These are phyloP conservation scores for Cytospora paraplurivora DNA, from an alignment of 2,329 filamentous ascomycete genomes.

Conservation along the genomic window DNA sequence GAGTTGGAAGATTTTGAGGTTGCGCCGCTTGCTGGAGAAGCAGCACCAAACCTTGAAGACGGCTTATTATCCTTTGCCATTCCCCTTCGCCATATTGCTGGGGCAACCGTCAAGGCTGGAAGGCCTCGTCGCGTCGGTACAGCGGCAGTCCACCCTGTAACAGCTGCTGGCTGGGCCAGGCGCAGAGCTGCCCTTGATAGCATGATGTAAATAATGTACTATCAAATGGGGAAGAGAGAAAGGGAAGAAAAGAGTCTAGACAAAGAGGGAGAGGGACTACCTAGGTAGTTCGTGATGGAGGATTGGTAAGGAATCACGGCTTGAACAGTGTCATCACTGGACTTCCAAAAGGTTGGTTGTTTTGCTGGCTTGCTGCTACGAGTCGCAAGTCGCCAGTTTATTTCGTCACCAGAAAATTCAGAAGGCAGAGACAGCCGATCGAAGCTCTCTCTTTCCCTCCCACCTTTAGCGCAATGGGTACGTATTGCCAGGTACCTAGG, in stretches of 20 bases:
- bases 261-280: not conserved
- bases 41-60: constrained; percentile 32
- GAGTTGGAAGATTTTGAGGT: constrained; percentile 17
- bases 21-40: constrained; percentile 14
- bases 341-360: not conserved
- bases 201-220: constrained; percentile 36
- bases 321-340: constrained; percentile 5
- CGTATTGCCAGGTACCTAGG: no score
- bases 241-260: not conserved
- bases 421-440: constrained; percentile 4
- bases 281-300: not conserved
- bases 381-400: constrained; percentile 19
- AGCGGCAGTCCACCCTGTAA: constrained; percentile 35
- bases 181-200: constrained; percentile 43
- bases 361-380: not conserved
- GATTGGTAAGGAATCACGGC: constrained; percentile 15
- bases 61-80: constrained; percentile 46
- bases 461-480: not conserved
- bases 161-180: constrained; percentile 39
- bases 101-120: constrained; percentile 31
- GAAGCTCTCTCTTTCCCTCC: not conserved
- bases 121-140: constrained; percentile 36
- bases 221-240: not conserved
- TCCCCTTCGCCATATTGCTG: constrained; percentile 46
- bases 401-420: constrained; percentile 26